phyloP scores from a whole-genome alignment of 2,329 filamentous ascomycete species.

The Pseudogymnoascus sp. region DNA sequence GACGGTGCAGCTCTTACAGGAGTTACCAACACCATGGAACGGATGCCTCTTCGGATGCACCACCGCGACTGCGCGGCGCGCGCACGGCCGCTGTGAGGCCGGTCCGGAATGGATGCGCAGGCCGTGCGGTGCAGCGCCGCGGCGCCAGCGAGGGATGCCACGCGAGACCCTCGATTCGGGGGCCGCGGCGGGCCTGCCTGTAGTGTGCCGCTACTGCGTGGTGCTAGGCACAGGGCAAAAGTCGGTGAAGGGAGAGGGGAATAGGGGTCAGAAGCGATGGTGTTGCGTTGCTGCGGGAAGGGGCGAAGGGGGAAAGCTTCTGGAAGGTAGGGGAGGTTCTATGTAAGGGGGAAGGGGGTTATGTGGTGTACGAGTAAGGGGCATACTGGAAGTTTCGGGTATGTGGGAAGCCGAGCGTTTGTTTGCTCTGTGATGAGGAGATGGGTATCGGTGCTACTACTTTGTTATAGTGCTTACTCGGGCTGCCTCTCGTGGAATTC shows the following conservation, averaged over 20 bases:
- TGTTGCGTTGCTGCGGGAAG: neutral
- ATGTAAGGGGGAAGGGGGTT: slow-evolving; percentile 1
- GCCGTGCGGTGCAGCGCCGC: neutral
- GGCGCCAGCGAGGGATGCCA: neutral
- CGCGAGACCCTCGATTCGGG: neutral
- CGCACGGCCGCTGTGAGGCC: neutral
- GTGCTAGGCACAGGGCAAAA: neutral
- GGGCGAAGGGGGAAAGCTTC: slow-evolving; percentile 5
- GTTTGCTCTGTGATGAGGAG: neutral
- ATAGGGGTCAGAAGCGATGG: neutral
- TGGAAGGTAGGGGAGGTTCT: neutral
- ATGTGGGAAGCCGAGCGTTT: neutral
- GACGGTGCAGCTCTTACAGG: neutral
- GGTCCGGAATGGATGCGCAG: neutral
- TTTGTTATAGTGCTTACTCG: neutral
- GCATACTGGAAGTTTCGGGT: neutral
- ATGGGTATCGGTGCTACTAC: neutral
- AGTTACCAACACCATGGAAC: neutral
- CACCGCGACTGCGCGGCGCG: neutral
- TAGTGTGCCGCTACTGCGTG: neutral
- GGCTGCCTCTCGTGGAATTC: neutral
- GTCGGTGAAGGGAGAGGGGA: neutral
- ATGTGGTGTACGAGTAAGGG: neutral
- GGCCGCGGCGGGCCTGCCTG: neutral
- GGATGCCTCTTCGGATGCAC: neutral